These are phyloP conservation scores for Cronartium quercuum DNA, from an alignment of 1,284 basidiomycete species.

Conservation along the genomic window DNA sequence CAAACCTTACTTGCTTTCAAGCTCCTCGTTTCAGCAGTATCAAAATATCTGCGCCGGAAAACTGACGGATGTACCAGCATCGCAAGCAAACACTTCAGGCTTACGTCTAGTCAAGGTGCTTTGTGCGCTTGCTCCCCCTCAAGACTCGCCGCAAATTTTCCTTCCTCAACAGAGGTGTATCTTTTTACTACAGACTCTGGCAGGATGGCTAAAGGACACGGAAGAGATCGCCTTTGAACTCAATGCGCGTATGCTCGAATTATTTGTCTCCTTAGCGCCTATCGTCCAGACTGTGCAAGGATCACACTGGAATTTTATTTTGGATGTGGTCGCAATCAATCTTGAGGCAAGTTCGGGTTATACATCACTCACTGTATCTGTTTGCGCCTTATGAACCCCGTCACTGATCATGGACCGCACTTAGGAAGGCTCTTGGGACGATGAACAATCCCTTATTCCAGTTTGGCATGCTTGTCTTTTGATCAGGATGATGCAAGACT, in stretches of 20 bases:
- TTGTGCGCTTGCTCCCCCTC: conserved; percentile 67
- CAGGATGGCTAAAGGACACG: conserved; percentile 69
- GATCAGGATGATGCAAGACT: conserved; percentile 27
- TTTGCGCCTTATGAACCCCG: too few species aligned
- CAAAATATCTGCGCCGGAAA: conserved; percentile 82
- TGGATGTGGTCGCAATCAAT: conserved; percentile 80
- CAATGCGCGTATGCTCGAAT: conserved; percentile 65
- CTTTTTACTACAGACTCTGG: conserved; percentile 78
- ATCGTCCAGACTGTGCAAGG: conserved; percentile 82
- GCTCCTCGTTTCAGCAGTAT: conserved; percentile 68
- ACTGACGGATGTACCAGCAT: conserved; percentile 63
- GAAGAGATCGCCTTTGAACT: conserved; percentile 64
- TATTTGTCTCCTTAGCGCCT: conserved; percentile 73
- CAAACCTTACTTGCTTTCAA: conserved; percentile 61
- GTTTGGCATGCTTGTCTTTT: conserved; percentile 30
- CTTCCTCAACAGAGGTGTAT: conserved; percentile 79
- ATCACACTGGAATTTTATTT: conserved; percentile 84
- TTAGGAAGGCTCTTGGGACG: conserved; percentile 34
- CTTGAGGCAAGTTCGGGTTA: conserved; percentile 67
- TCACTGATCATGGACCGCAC: too few species aligned
- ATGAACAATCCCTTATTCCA: conserved; percentile 23
- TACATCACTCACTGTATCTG: too few species aligned
- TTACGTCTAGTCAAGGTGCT: conserved; percentile 65
- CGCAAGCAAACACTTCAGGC: conserved; percentile 63
- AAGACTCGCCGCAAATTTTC: conserved; percentile 73